These are phyloP conservation scores for Waitea zeae DNA, from an alignment of 1,284 basidiomycete genomes.

Conservation along the genomic window DNA sequence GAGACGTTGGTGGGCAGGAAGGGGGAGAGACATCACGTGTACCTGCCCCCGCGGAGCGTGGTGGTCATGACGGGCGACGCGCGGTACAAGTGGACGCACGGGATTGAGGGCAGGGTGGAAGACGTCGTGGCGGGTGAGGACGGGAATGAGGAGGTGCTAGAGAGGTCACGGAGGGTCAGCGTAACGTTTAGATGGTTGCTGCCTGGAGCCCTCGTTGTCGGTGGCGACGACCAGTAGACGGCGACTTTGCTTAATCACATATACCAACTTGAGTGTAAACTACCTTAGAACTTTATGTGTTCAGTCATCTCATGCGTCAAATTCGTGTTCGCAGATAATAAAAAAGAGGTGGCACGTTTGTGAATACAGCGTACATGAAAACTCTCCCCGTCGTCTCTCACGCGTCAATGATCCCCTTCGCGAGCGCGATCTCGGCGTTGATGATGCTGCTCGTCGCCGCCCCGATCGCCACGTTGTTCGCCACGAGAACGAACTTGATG, in stretches of 20 bases:
- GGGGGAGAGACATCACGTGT: slow-evolving; percentile 38
- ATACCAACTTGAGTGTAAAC: too few species aligned
- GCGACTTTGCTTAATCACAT: too few species aligned
- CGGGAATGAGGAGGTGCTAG: slow-evolving; percentile 15
- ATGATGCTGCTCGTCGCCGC: slow-evolving; percentile 96
- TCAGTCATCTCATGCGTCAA: too few species aligned
- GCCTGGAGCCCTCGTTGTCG: slow-evolving; percentile 42
- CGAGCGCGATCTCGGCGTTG: slow-evolving; percentile 90
- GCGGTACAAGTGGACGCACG: slow-evolving; percentile 54
- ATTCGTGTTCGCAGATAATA: too few species aligned
- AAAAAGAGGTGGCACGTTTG: too few species aligned
- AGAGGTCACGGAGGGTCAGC: slow-evolving; percentile 44
- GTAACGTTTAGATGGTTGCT: slow-evolving; percentile 68
- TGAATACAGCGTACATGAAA: too few species aligned
- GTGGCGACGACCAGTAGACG: too few species aligned
- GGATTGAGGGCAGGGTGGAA: slow-evolving; percentile 32
- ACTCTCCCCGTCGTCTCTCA: too few species aligned
- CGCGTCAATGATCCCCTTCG: slow-evolving; percentile 46
- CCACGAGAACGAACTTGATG: slow-evolving; percentile 89
- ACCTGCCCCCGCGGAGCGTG: slow-evolving; percentile 48
- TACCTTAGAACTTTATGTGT: too few species aligned
- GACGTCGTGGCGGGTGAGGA: slow-evolving; percentile 25
- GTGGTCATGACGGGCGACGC: slow-evolving; percentile 58
- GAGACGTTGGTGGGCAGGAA: slow-evolving; percentile 8
- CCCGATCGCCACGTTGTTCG: slow-evolving; percentile 93